Conservation (phyloP, 805 yeast species). For the Suhomyces canberraensis region DNA sequence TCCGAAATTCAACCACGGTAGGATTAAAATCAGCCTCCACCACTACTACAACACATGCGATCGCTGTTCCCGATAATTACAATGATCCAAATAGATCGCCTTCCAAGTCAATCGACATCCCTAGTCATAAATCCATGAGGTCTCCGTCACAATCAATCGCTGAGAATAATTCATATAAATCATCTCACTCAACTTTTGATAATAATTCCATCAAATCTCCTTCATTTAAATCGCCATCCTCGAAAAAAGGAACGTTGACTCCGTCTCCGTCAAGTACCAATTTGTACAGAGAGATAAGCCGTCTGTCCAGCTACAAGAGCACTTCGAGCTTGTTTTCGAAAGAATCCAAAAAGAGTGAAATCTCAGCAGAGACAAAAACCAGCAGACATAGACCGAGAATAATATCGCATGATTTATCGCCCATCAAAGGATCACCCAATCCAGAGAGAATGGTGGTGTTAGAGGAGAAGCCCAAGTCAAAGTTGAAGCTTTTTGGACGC, state of each 20-base stretch:
- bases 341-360: conserved; percentile 8
- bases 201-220: neutral
- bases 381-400: neutral
- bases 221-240: neutral
- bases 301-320: conserved; percentile 8
- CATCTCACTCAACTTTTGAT: neutral
- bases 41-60: conserved; percentile 13
- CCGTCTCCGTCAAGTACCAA: conserved; percentile 6
- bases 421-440: conserved; percentile 14
- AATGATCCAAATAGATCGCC: too few species aligned
- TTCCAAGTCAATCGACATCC: too few species aligned
- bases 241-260: conserved; percentile 1
- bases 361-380: conserved; percentile 1
- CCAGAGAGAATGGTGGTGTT: conserved; percentile 6
- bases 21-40: conserved; percentile 22
- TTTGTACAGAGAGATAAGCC: conserved; percentile 2
- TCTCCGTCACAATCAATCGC: too few species aligned
- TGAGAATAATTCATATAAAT: too few species aligned
- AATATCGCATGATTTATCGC: conserved; percentile 7
- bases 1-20: conserved; percentile 11
- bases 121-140: too few species aligned
- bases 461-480: conserved; percentile 11
- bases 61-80: conserved; percentile 3
- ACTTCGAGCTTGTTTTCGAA: conserved; percentile 7
- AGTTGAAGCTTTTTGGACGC: conserved; percentile 5